Conservation (phyloP, 106 monocot genomes). For the Cymbidium sinense region DNA sequence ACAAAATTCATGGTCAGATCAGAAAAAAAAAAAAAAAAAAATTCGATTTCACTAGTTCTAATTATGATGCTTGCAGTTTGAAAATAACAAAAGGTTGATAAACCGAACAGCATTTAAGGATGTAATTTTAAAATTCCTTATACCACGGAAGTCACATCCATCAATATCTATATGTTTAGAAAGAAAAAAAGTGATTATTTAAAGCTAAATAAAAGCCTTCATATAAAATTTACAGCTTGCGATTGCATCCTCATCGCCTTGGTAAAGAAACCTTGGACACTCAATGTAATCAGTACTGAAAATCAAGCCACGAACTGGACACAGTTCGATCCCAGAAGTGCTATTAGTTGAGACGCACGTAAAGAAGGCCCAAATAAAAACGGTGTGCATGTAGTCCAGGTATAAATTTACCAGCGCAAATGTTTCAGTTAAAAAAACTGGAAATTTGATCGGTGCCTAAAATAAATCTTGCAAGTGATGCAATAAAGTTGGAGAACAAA, state of each 20-base stretch:
- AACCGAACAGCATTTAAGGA: neutral
- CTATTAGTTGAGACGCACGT: neutral
- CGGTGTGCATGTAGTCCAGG: neutral
- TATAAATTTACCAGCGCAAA: neutral
- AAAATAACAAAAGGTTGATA: neutral
- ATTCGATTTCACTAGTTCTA: neutral
- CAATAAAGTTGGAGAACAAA: neutral
- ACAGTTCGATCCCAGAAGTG: neutral
- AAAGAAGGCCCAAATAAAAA: neutral
- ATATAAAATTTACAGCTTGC: neutral
- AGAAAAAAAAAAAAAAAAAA: no score
- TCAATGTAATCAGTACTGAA: neutral
- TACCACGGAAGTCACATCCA: neutral
- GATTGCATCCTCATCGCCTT: neutral
- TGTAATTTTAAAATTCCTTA: neutral
- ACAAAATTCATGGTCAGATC: conserved; percentile 24
- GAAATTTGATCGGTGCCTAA: neutral
- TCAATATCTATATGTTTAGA: neutral
- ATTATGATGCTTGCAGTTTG: neutral
- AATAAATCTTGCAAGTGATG: neutral
- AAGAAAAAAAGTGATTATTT: neutral
- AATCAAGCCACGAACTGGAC: neutral
- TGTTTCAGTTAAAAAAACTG: neutral
- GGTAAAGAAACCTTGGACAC: neutral
- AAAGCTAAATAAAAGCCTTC: neutral